Base-by-base conservation (phyloP, 192 early-diverging fungal genomes). In the Chytriomyces sp. region DNA sequence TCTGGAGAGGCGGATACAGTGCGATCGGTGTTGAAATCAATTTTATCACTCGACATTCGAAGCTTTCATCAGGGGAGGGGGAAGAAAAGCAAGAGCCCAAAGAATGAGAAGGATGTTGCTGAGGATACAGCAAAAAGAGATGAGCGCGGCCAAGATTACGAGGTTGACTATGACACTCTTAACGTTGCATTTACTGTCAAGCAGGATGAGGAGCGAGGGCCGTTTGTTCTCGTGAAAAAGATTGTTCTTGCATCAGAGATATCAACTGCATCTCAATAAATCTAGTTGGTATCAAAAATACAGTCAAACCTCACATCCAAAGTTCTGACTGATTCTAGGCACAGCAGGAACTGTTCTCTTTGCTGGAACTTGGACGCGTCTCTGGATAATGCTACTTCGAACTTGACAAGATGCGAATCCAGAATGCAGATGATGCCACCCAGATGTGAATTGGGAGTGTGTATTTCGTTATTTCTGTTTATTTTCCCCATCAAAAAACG, bases 11-110 rank as follows among this genome's bases (percentile, higher is more conserved):
- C 45, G 11, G 61, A 61, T 7, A 63, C 45, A 7, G 28, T 78
- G 62, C n/a, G n/a, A 26, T 10, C 18, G 6, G 69, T 49, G 18
- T 45, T 78, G n/a, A 28, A 26, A 16, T 3, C 69, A 18, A 65
- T 78, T 35, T 24, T 78, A 28, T 70, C 77, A 18, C 62, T 78
- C 5, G 77, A 78, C 44, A 78, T 78, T 57, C 68, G 77, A 7
- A 66, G 62, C 28, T 78, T 78, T 66, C 77, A 78, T 65, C 77
- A 78, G 49, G 77, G 77, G 7, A 35, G 77, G 18, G 77, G 77
- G 6, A 67, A 68, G 59, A 72, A 63, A 35, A 23, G 47, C 9
- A 67, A 74, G 45, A 63, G 60, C n/a, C 72, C 75, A 6, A 43
- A 64, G 45, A 50, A 13, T 18, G 61, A 10, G 24, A 23, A 10